Evolutionary conservation across 2,329 filamentous ascomycete genomes (phyloP).

Genomic region (Alternaria postmessia): DNA sequence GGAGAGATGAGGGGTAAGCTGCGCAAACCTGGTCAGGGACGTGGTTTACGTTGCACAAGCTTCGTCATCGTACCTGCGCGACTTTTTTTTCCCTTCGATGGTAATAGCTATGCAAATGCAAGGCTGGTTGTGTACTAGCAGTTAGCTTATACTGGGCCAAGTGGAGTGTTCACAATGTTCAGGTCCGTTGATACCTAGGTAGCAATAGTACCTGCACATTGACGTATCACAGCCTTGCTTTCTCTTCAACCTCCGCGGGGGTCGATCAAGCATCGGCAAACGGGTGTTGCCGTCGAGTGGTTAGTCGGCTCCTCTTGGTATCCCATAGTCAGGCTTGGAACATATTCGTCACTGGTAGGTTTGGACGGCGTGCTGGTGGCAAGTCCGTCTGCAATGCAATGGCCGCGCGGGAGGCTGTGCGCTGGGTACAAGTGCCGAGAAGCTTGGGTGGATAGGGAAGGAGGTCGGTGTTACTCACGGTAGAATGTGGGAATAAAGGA

Average conservation of each 20-base stretch:
- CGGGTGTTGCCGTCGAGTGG: conserved; percentile 4
- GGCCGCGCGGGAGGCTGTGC: conserved; percentile 1
- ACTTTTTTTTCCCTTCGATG: background rate
- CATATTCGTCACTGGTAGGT: background rate
- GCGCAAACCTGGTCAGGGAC: background rate
- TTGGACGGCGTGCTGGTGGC: conserved; percentile 5
- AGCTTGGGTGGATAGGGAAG: background rate
- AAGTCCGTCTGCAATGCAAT: conserved; percentile 1
- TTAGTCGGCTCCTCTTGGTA: conserved; percentile 1
- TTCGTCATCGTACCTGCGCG: conserved; percentile 3
- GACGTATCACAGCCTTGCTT: background rate
- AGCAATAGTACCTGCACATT: background rate
- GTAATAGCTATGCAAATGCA: conserved; percentile 1
- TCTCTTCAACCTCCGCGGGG: background rate
- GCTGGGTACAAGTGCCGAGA: conserved; percentile 1
- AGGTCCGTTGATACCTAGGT: background rate
- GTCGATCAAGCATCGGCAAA: background rate
- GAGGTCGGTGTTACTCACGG: background rate
- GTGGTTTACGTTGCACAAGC: background rate
- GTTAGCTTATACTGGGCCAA: background rate
- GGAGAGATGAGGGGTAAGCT: conserved; percentile 2
- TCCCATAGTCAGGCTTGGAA: background rate
- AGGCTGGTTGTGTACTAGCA: background rate
- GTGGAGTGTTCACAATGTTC: background rate
- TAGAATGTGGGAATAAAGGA: background rate